phyloP scores from a whole-genome alignment of 352 stramenopile species.

The Halophytophthora batemanensis region DNA sequence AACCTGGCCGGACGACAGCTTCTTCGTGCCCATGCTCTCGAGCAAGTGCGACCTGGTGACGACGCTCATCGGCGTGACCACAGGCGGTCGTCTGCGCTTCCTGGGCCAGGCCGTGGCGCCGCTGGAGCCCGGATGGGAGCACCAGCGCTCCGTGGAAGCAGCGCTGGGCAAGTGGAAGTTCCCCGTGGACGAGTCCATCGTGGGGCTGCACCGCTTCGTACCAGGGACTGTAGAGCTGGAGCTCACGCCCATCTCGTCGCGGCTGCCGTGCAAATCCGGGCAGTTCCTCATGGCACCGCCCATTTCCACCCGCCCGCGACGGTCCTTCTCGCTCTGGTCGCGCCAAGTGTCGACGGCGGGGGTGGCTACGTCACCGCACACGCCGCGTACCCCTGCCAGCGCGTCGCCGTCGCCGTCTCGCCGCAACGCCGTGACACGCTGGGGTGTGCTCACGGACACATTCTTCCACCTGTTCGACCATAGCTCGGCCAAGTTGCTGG shows the following conservation, averaged over 20 bases:
- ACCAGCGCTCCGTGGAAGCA: constrained; percentile 26
- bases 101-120: constrained; percentile 60
- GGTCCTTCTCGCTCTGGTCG: constrained; percentile 67
- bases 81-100: constrained; percentile 49
- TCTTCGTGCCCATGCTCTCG: constrained; percentile 80
- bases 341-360: constrained; percentile 39
- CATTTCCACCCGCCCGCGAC: constrained; percentile 32
- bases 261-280: constrained; percentile 64
- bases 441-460: constrained; percentile 80
- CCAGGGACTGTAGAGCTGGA: constrained; percentile 53
- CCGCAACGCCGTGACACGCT: constrained; percentile 64
- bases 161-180: constrained; percentile 79
- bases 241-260: constrained; percentile 55
- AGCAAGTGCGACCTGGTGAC: constrained; percentile 79
- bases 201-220: constrained; percentile 67
- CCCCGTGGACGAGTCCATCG: constrained; percentile 63
- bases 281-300: constrained; percentile 69
- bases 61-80: constrained; percentile 68
- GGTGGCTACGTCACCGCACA: constrained; percentile 38
- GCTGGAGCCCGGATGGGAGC: constrained; percentile 68
- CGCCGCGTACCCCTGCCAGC: constrained; percentile 37
- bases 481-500: constrained; percentile 62
- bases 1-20: constrained; percentile 51
- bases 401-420: constrained; percentile 32
- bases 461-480: constrained; percentile 77